phyloP scores from a whole-genome alignment of 768 basidiomycete genomes.

The Tremella fuciformis region DNA sequence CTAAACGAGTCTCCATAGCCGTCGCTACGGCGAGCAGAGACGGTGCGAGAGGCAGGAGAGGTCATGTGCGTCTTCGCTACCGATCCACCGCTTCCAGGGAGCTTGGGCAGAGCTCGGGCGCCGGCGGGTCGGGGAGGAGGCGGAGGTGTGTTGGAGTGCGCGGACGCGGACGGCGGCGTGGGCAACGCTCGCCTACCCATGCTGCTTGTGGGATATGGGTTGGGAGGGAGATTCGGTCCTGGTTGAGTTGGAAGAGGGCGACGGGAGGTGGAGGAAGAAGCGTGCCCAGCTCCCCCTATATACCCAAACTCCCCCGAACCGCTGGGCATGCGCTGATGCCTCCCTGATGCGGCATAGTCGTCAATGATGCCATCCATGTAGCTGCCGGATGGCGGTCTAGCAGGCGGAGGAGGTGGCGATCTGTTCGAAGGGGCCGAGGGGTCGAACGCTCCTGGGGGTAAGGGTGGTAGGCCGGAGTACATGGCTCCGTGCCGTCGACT shows the following conservation, averaged over 20 bases:
- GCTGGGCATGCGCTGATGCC: conserved; percentile 14
- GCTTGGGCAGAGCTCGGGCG: conserved; percentile 17
- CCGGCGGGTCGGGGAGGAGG: conserved; percentile 17
- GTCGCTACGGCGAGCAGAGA: conserved; percentile 2
- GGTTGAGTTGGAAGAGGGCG: conserved; percentile 29
- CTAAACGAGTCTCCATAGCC: not conserved
- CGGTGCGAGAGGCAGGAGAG: not conserved
- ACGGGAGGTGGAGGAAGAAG: conserved; percentile 4
- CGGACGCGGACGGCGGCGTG: conserved; percentile 12
- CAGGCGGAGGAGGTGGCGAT: conserved; percentile 12
- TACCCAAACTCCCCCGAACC: conserved; percentile 6
- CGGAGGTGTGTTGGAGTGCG: conserved; percentile 12
- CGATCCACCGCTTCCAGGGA: conserved; percentile 12
- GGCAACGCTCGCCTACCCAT: conserved; percentile 22
- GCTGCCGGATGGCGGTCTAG: conserved; percentile 7
- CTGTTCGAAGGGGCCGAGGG: not conserved
- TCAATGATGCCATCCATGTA: conserved; percentile 1
- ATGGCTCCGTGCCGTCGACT: conserved; percentile 1
- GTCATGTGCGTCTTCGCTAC: not conserved
- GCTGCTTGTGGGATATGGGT: conserved; percentile 17
- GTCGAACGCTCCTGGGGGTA: conserved; percentile 3
- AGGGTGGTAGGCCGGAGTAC: not conserved
- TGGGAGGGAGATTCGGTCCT: conserved; percentile 11
- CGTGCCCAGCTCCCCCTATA: not conserved
- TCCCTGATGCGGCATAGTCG: conserved; percentile 4